A percentile compares a stretch with the other conserved stretches of the same genome.
Evolutionary conservation across 768 basidiomycete genomes (phyloP).

Genomic region (Lactifluus subvellereus): DNA sequence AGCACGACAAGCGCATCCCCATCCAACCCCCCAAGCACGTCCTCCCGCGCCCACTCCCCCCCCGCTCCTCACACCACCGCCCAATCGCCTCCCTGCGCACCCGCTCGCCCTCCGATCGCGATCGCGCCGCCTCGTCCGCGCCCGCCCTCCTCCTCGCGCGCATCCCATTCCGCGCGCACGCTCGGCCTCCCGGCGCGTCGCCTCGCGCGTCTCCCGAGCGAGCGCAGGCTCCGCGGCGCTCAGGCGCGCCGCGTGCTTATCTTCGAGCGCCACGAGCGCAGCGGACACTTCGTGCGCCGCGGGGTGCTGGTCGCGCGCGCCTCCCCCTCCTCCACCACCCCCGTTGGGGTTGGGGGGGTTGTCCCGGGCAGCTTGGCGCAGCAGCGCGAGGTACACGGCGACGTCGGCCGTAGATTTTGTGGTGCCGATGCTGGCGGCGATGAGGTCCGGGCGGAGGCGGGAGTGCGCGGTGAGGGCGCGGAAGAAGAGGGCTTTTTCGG

Average conservation of each 20-base stretch:
- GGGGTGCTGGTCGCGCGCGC: slow-evolving; percentile 14
- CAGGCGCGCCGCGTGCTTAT: background rate
- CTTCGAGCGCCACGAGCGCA: slow-evolving; percentile 15
- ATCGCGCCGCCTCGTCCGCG: slow-evolving; percentile 12
- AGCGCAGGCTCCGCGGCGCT: slow-evolving; percentile 5
- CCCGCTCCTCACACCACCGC: slow-evolving; percentile 1
- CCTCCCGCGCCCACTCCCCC: slow-evolving; percentile 28
- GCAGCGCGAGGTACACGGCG: slow-evolving; percentile 53
- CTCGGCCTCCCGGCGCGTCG: background rate
- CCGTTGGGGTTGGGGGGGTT: too few species aligned
- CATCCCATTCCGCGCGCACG: background rate
- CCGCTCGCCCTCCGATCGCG: slow-evolving; percentile 26
- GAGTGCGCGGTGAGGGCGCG: slow-evolving; percentile 62
- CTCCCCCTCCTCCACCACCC: too few species aligned
- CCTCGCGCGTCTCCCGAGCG: background rate
- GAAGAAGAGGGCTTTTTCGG: slow-evolving; percentile 71
- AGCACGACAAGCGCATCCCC: slow-evolving; percentile 30
- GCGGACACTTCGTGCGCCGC: slow-evolving; percentile 16
- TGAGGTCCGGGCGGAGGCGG: slow-evolving; percentile 69
- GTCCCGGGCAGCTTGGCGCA: slow-evolving; percentile 28
- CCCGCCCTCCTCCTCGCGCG: slow-evolving; percentile 3
- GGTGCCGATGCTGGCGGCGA: slow-evolving; percentile 58
- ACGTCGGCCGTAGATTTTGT: slow-evolving; percentile 60
- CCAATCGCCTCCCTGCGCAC: slow-evolving; percentile 8
- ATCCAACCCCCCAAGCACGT: slow-evolving; percentile 34